These are phyloP conservation scores for Drechslerella coelobrocha DNA, from an alignment of 2,329 filamentous ascomycete genomes.

Conservation along the genomic window DNA sequence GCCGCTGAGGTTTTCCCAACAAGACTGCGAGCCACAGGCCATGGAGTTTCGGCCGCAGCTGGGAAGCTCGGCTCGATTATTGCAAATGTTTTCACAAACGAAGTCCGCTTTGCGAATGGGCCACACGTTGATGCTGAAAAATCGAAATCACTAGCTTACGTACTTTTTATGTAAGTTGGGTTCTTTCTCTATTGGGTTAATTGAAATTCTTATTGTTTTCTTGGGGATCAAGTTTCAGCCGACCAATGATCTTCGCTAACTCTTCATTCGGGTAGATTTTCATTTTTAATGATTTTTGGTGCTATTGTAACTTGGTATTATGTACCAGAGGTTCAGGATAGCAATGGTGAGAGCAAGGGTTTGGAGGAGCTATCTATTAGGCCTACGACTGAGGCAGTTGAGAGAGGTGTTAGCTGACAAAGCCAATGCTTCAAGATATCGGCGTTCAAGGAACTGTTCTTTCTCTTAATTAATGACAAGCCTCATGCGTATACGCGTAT, in stretches of 20 bases:
- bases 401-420: too few species aligned
- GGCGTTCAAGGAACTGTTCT: too few species aligned
- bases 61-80: constrained; percentile 58
- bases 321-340: constrained; percentile 16
- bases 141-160: constrained; percentile 11
- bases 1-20: constrained; percentile 58
- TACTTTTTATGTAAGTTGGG: constrained; percentile 12
- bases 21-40: constrained; percentile 57
- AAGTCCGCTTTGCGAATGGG: constrained; percentile 58
- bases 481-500: too few species aligned
- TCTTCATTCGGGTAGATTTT: too few species aligned
- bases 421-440: too few species aligned
- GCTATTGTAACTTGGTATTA: constrained; percentile 19
- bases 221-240: too few species aligned
- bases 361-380: constrained; percentile 12
- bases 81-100: constrained; percentile 64
- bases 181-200: too few species aligned
- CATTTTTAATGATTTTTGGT: constrained; percentile 17
- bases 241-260: too few species aligned
- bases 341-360: constrained; percentile 12
- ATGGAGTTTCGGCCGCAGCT: constrained; percentile 57
- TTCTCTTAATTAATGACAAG: too few species aligned
- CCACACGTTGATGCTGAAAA: constrained; percentile 14
- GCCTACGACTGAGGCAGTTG: too few species aligned
- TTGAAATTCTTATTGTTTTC: too few species aligned